Percentiles rank a stretch among this genome's conserved stretches.
Conservation (phyloP, 2,329 filamentous ascomycete species). For the Pyrenochaeta sp. region DNA sequence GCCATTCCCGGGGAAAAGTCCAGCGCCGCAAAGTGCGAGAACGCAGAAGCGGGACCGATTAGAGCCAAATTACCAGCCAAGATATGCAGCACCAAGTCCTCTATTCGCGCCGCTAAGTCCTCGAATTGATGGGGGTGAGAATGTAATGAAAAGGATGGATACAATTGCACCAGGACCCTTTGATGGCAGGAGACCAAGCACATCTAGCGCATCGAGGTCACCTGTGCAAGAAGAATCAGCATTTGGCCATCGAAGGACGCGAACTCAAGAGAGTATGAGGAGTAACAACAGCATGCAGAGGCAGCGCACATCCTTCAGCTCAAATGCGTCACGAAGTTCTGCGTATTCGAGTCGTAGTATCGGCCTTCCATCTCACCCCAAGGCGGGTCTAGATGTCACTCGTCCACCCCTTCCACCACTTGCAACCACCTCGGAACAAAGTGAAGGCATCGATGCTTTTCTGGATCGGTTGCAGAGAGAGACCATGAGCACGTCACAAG, state of each 20-base stretch:
- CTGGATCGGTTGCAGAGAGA: constrained; percentile 46
- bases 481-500: constrained; percentile 24
- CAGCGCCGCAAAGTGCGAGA: constrained; percentile 30
- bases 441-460: constrained; percentile 49
- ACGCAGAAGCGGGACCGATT: constrained; percentile 29
- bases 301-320: constrained; percentile 36
- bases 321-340: constrained; percentile 41
- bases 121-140: constrained; percentile 49
- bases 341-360: constrained; percentile 37
- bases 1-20: constrained; percentile 57
- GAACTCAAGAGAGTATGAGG: constrained; percentile 42
- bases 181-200: constrained; percentile 54
- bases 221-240: constrained; percentile 31
- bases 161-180: constrained; percentile 73
- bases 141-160: constrained; percentile 68
- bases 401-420: constrained; percentile 28
- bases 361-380: constrained; percentile 34
- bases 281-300: constrained; percentile 37
- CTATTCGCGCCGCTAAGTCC: constrained; percentile 60
- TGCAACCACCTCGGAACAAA: constrained; percentile 26
- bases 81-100: constrained; percentile 43
- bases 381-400: constrained; percentile 18
- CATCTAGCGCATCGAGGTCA: constrained; percentile 42
- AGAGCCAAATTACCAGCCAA: constrained; percentile 33
- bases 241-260: constrained; percentile 44